Evolutionary conservation across 2,329 filamentous ascomycete species (phyloP).

Genomic region (Colletotrichum gloeosporioides): DNA sequence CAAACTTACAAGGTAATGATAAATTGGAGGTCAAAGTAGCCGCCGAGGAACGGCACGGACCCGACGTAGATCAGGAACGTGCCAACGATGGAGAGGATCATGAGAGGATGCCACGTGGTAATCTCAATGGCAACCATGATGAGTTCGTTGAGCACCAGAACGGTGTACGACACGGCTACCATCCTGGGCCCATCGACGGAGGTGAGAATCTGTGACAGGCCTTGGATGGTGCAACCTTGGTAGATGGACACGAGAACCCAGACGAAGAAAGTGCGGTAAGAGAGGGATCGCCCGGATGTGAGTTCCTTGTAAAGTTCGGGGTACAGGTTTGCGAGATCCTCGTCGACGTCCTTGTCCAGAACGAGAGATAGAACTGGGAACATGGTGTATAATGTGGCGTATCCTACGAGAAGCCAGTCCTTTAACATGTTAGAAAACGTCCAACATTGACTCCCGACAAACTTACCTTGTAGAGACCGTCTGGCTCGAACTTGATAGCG

Average conservation of each 20-base stretch:
- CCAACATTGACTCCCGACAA: not conserved
- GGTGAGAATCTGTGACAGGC: constrained; percentile 87
- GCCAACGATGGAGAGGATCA: constrained; percentile 84
- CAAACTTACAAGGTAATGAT: constrained; percentile 70
- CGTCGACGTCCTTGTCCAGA: constrained; percentile 93
- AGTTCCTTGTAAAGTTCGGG: constrained; percentile 98
- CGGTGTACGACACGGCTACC: constrained; percentile 91
- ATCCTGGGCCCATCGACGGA: constrained; percentile 76
- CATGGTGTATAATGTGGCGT: constrained; percentile 95
- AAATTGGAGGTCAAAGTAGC: constrained; percentile 88
- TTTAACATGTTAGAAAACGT: constrained; percentile 35
- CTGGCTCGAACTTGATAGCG: constrained; percentile 88
- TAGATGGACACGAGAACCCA: constrained; percentile 97
- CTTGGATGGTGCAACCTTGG: constrained; percentile 94
- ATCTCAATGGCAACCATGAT: constrained; percentile 97
- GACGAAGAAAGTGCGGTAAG: constrained; percentile 93
- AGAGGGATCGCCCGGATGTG: constrained; percentile 85
- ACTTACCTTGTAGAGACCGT: constrained; percentile 81
- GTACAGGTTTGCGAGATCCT: constrained; percentile 91
- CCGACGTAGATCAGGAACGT: constrained; percentile 83
- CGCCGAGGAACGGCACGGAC: constrained; percentile 82
- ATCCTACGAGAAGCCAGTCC: constrained; percentile 96
- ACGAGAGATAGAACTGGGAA: constrained; percentile 91
- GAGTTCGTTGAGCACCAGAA: constrained; percentile 90
- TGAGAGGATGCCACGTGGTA: constrained; percentile 94